Evolutionary conservation across 352 stramenopile species (phyloP).

Genomic region (Phytophthora constricta): DNA sequence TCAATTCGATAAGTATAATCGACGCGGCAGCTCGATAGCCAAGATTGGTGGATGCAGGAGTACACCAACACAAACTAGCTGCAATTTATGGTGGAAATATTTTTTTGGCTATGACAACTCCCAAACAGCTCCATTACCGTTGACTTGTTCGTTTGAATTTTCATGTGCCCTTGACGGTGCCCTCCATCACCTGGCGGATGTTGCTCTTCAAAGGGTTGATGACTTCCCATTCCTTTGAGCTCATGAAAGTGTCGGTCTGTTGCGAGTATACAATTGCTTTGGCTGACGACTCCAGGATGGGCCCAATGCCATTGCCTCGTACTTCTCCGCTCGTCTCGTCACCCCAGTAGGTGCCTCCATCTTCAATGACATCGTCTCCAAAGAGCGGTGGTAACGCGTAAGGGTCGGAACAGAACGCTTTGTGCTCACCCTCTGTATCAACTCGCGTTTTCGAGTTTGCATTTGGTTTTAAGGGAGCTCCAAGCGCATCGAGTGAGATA

Average conservation of each 20-base stretch:
- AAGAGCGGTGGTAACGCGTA: constrained; percentile 77
- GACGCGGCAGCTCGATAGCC: too few species aligned
- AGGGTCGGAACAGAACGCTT: constrained; percentile 55
- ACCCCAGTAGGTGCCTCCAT: constrained; percentile 33
- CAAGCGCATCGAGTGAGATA: constrained; percentile 18
- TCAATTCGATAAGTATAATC: too few species aligned
- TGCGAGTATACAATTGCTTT: constrained; percentile 74
- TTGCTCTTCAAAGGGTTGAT: constrained; percentile 64
- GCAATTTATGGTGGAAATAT: too few species aligned
- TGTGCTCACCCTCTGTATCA: constrained; percentile 23
- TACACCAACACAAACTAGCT: too few species aligned
- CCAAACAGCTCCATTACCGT: background rate
- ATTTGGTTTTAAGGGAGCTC: too few species aligned
- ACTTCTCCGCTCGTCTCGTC: constrained; percentile 29
- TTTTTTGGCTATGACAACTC: background rate
- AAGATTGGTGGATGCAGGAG: too few species aligned
- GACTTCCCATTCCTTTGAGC: constrained; percentile 69
- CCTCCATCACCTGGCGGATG: constrained; percentile 60
- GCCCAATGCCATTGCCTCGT: constrained; percentile 15
- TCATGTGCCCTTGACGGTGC: constrained; percentile 29
- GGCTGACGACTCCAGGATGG: constrained; percentile 47
- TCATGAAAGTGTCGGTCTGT: constrained; percentile 63
- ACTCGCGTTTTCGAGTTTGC: too few species aligned
- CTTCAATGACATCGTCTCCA: constrained; percentile 59
- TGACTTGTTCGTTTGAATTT: background rate